A percentile compares a stretch with the other conserved stretches of the same genome.
Evolutionary conservation across 2,329 filamentous ascomycete genomes (phyloP).

Genomic region (Xylaria sp.): DNA sequence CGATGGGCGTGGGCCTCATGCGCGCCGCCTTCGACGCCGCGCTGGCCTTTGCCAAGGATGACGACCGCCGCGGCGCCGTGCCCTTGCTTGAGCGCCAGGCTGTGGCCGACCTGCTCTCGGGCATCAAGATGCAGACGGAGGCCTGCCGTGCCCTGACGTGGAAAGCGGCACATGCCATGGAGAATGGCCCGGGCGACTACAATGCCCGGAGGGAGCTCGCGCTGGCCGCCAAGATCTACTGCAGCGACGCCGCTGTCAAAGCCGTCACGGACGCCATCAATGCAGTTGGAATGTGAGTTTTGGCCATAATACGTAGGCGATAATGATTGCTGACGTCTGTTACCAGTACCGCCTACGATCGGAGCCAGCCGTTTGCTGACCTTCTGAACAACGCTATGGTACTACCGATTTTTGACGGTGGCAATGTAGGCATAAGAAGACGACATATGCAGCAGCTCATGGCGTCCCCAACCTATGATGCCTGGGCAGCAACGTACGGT

Average conservation of each 20-base stretch:
- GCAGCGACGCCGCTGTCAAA: conserved; percentile 52
- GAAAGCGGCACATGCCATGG: conserved; percentile 51
- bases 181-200: conserved; percentile 45
- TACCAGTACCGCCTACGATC: conserved; percentile 44
- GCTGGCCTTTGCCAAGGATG: conserved; percentile 50
- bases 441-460: conserved; percentile 51
- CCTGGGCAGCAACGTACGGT: conserved; percentile 46
- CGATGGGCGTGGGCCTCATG: conserved; percentile 58
- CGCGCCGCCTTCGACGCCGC: conserved; percentile 55
- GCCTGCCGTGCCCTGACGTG: conserved; percentile 53
- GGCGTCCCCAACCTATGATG: conserved; percentile 46
- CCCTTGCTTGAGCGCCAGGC: conserved; percentile 52
- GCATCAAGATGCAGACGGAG: conserved; percentile 56
- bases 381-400: conserved; percentile 49
- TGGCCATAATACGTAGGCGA: neutral
- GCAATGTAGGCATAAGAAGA: conserved; percentile 56
- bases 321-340: neutral
- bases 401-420: conserved; percentile 55
- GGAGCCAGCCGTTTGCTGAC: conserved; percentile 45
- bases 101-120: conserved; percentile 54
- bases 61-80: conserved; percentile 48
- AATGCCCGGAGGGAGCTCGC: conserved; percentile 47
- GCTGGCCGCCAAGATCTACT: conserved; percentile 54
- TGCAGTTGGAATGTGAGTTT: conserved; percentile 51
- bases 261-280: conserved; percentile 53